Percentiles rank a stretch among this genome's conserved stretches.
Evolutionary conservation across 2,329 filamentous ascomycete species (phyloP).

Genomic region (Aaosphaeria pasadenensis): DNA sequence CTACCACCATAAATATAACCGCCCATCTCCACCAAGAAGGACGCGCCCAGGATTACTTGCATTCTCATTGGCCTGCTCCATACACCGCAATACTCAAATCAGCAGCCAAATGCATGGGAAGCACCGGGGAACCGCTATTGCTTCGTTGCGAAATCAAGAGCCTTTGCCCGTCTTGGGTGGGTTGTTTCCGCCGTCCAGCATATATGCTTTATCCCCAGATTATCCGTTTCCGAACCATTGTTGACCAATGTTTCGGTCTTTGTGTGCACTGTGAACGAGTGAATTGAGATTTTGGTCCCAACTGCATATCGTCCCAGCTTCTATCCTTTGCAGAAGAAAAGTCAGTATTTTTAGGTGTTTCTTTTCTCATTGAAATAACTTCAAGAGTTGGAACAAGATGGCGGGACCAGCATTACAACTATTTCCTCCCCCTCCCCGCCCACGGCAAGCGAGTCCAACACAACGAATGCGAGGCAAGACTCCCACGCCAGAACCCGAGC

Average conservation of each 20-base stretch:
- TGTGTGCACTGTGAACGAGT: too few species aligned
- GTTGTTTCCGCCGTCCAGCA: slow-evolving; percentile 17
- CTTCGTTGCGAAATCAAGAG: slow-evolving; percentile 16
- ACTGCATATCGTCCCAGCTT: too few species aligned
- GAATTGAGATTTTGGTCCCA: too few species aligned
- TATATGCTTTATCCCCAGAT: slow-evolving; percentile 34
- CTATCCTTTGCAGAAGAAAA: slow-evolving; percentile 3
- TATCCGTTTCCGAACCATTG: slow-evolving; percentile 17
- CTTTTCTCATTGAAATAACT: slow-evolving; percentile 2
- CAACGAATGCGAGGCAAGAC: slow-evolving; percentile 25
- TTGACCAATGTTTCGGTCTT: slow-evolving; percentile 4
- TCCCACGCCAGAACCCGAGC: slow-evolving; percentile 25
- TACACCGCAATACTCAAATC: slow-evolving; percentile 22
- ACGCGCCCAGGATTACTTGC: slow-evolving; percentile 30
- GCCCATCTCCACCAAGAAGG: slow-evolving; percentile 22
- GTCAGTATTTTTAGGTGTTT: slow-evolving; percentile 15
- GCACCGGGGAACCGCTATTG: slow-evolving; percentile 34
- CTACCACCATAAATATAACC: slow-evolving; percentile 38
- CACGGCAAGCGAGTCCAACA: slow-evolving; percentile 31
- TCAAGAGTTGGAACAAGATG: slow-evolving; percentile 26
- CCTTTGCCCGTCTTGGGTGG: slow-evolving; percentile 14
- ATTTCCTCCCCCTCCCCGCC: slow-evolving; percentile 36
- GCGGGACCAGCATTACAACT: slow-evolving; percentile 35
- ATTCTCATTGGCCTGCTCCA: slow-evolving; percentile 28
- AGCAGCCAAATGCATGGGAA: slow-evolving; percentile 29